Evolutionary conservation across 2,329 filamentous ascomycete species (phyloP).

Genomic region (Neocatenulostroma microsporum): DNA sequence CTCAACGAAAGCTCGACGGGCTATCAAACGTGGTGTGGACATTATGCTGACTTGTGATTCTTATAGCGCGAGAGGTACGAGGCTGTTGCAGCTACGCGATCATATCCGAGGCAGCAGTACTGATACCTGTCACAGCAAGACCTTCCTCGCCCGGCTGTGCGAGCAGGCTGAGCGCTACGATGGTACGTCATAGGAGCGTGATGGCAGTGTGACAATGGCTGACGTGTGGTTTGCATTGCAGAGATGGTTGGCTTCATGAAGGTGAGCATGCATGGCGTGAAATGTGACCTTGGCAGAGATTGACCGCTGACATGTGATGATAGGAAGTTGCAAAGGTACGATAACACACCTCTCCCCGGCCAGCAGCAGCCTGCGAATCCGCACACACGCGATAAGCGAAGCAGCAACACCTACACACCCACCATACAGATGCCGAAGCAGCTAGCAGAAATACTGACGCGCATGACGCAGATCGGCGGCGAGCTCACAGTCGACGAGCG

Average conservation of each 20-base stretch:
- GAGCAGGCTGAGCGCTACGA: conserved; percentile 99
- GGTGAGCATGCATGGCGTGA: conserved; percentile 43
- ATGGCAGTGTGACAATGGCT: conserved; percentile 14
- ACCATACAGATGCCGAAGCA: background rate
- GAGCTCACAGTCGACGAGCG: conserved; percentile 63
- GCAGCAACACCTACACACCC: background rate
- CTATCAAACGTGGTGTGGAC: background rate
- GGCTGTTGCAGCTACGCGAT: conserved; percentile 11
- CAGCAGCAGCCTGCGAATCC: conserved; percentile 10
- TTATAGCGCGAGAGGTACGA: conserved; percentile 44
- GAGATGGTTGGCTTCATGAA: conserved; percentile 99
- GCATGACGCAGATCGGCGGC: conserved; percentile 49
- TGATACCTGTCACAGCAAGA: conserved; percentile 69
- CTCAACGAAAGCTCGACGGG: conserved; percentile 12
- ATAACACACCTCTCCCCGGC: conserved; percentile 9
- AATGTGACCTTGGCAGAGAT: conserved; percentile 17
- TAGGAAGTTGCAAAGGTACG: conserved; percentile 89
- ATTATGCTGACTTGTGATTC: conserved; percentile 35
- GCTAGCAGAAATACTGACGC: conserved; percentile 10
- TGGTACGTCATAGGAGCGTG: conserved; percentile 49
- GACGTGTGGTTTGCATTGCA: conserved; percentile 28
- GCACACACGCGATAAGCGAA: conserved; percentile 10
- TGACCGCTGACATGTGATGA: conserved; percentile 28
- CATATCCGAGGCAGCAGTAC: conserved; percentile 11
- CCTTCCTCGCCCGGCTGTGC: conserved; percentile 98